Percentiles rank a stretch among this genome's conserved stretches.
These are phyloP conservation scores for Ceratobasidium sp. DNA, from an alignment of 1,284 basidiomycete species.

Conservation along the genomic window DNA sequence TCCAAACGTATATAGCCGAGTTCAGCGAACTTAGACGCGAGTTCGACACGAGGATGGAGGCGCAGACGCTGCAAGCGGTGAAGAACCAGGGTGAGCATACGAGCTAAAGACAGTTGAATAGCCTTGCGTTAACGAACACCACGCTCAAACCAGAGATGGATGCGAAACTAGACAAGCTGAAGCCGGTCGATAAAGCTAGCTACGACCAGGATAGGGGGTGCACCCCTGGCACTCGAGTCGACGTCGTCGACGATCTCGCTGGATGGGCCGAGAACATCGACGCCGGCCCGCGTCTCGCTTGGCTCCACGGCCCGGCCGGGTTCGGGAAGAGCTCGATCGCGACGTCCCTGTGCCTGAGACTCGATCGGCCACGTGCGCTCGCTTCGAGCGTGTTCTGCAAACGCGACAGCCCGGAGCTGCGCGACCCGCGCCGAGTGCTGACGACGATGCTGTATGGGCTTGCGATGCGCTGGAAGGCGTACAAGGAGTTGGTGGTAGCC, in stretches of 20 bases:
- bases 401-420: not conserved
- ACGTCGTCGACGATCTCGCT: not conserved
- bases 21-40: too few relatives aligned
- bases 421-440: not conserved
- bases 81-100: too few relatives aligned
- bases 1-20: too few relatives aligned
- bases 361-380: not conserved
- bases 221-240: not conserved
- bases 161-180: not conserved
- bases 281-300: not conserved
- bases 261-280: not conserved
- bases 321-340: constrained; percentile 24
- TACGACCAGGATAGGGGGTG: not conserved
- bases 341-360: not conserved
- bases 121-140: too few relatives aligned
- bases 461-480: not conserved
- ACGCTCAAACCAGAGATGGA: too few relatives aligned
- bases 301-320: constrained; percentile 14
- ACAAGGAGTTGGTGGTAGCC: not conserved
- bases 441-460: not conserved
- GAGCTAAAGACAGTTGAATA: too few relatives aligned
- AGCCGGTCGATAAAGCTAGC: not conserved
- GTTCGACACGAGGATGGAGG: too few relatives aligned
- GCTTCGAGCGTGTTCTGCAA: constrained; percentile 16
- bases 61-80: too few relatives aligned